Base-by-base conservation (phyloP, 2,329 filamentous ascomycete species). In the Fusarium staphyleae region DNA sequence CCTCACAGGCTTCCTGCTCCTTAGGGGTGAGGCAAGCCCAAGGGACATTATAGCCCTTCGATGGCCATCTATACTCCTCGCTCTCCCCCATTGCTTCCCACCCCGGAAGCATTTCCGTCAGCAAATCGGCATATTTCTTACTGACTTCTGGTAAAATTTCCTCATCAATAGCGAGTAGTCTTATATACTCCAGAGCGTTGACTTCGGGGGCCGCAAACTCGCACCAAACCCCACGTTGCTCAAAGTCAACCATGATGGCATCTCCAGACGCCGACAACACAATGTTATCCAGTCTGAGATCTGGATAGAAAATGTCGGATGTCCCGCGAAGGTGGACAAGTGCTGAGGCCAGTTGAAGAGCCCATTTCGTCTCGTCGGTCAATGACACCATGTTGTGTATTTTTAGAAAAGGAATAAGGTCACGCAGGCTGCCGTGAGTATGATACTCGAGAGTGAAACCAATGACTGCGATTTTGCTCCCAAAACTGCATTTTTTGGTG, bases 191-290 rank as follows among this genome's bases (percentile, higher is more conserved):
- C 40, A 86, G 72, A 22, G 79, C 78, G 63, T 85, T 84, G 55
- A 86, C 78, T 65, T 87, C 84, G 0, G 84, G 84, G 1, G 84
- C 76, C 1, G 79, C 80, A 67, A 86, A 86, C 66, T 85, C 81
- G 68, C 80, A 84, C 83, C 83, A 86, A 2, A 85, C 82, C 7
- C 84, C 83, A 26, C 84, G 78, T 67, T 86, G 83, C 69, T 87
- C 84, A 63, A 87, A 85, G 56, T 87, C 84, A 4, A 86, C 77
- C 77, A 87, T 80, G 63, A 86, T 66, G 9, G 78, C 70, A 47
- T 84, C 75, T 15, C 71, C 72, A 1, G 71, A 62, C 16, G 73
- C 72, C 1, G 81, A 79, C 12, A 85, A 69, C 3, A 86, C 78
- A 28, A 86, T 74, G 59, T 86, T 86, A 67, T 86, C 83, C 4